A percentile compares a stretch with the other conserved stretches of the same genome.
Evolutionary conservation across 2,329 filamentous ascomycete genomes (phyloP).

Genomic region (Cordyceps tenuipes): DNA sequence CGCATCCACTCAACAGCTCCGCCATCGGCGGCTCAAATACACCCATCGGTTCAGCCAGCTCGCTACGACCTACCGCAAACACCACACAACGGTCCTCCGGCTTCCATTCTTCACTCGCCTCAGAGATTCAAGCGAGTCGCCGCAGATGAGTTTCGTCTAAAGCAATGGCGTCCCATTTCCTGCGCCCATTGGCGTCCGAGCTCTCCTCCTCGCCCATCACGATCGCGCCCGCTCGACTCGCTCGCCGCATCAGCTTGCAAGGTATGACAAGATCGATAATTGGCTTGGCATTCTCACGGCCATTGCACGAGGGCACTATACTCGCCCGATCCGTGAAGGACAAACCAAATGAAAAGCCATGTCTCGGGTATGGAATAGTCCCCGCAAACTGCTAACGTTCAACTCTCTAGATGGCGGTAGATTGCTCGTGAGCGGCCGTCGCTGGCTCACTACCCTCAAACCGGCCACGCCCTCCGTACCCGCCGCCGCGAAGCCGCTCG

Average conservation of each 20-base stretch:
- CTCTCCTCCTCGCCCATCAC: conserved; percentile 19
- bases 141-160: conserved; percentile 22
- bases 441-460: conserved; percentile 31
- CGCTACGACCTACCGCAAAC: not conserved
- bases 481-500: conserved; percentile 24
- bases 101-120: not conserved
- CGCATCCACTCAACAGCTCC: conserved; percentile 3
- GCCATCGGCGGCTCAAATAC: conserved; percentile 10
- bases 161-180: conserved; percentile 27
- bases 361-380: not conserved
- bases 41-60: not conserved
- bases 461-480: conserved; percentile 22
- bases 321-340: not conserved
- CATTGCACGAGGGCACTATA: not conserved
- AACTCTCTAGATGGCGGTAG: conserved; percentile 14
- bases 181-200: conserved; percentile 27
- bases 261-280: conserved; percentile 15
- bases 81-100: not conserved
- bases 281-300: not conserved
- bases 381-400: not conserved
- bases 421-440: conserved; percentile 16
- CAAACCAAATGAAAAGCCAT: not conserved
- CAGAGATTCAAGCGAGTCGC: conserved; percentile 4
- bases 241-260: conserved; percentile 18
- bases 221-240: conserved; percentile 16